Percentiles rank a stretch among this genome's conserved stretches.
These are phyloP conservation scores for Triadica sebifera DNA, from an alignment of 345 rosid species.

Conservation along the genomic window DNA sequence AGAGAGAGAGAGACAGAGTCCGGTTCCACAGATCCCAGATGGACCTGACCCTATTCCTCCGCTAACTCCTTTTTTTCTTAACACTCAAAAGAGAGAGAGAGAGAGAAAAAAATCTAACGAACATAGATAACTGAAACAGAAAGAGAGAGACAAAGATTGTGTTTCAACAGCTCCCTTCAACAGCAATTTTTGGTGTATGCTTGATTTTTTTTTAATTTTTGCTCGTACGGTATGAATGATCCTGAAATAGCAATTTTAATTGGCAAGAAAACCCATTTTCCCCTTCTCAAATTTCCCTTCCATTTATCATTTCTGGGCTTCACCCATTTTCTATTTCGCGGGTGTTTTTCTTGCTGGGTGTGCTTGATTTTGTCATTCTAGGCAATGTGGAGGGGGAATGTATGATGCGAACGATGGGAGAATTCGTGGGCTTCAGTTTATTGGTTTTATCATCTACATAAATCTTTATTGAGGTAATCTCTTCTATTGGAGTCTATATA, in stretches of 20 bases:
- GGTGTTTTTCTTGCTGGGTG: background rate
- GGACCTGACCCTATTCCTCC: slow-evolving; percentile 26
- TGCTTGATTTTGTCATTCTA: background rate
- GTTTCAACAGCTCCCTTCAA: too few relatives aligned
- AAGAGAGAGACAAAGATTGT: too few relatives aligned
- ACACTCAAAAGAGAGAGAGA: background rate
- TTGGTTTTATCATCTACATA: background rate
- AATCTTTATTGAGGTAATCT: background rate
- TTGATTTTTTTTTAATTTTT: background rate
- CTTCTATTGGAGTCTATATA: background rate
- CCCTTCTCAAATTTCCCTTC: background rate
- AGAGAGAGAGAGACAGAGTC: background rate
- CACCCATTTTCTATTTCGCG: background rate
- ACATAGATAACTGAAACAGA: background rate
- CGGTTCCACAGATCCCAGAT: slow-evolving; percentile 18
- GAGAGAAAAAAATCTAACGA: background rate
- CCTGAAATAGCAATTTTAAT: background rate
- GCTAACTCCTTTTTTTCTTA: slow-evolving; percentile 8
- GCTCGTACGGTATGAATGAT: slow-evolving; percentile 7
- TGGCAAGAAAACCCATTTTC: background rate
- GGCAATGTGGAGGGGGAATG: slow-evolving; percentile 1
- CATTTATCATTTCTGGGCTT: background rate
- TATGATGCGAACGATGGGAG: background rate
- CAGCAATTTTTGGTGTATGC: background rate
- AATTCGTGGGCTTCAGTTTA: background rate